A percentile compares a stretch with the other conserved stretches of the same genome.
phyloP scores from a whole-genome alignment of 192 early-diverging fungal genomes.

The Kappamyces sp. region DNA sequence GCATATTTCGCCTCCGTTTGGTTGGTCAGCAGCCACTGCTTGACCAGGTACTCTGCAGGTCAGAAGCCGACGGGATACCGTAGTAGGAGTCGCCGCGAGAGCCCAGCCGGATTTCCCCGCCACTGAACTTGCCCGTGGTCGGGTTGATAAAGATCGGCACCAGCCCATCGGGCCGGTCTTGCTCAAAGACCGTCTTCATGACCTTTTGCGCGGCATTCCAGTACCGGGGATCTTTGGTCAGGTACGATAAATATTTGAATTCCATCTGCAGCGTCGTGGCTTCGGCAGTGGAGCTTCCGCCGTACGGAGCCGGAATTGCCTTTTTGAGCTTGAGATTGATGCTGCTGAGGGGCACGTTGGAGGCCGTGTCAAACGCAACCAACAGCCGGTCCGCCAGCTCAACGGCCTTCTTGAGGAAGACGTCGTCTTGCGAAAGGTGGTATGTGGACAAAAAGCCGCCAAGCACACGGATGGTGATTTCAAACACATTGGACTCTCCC shows the following conservation, averaged over 20 bases:
- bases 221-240: conserved; percentile 72
- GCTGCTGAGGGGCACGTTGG: conserved; percentile 59
- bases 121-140: conserved; percentile 49
- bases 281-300: conserved; percentile 63
- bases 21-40: conserved; percentile 76
- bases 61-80: conserved; percentile 38
- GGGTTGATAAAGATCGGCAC: conserved; percentile 70
- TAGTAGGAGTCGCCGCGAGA: conserved; percentile 87
- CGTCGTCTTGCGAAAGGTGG: conserved; percentile 62
- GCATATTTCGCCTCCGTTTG: conserved; percentile 40
- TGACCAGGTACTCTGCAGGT: conserved; percentile 76
- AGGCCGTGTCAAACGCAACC: conserved; percentile 59
- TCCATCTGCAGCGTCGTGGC: conserved; percentile 81
- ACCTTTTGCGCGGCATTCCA: conserved; percentile 65
- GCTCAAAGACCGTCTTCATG: conserved; percentile 44
- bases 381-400: conserved; percentile 71
- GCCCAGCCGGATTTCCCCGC: conserved; percentile 64
- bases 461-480: conserved; percentile 80
- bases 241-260: conserved; percentile 71
- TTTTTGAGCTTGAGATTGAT: conserved; percentile 46
- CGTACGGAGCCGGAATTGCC: conserved; percentile 50
- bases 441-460: conserved; percentile 80
- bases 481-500: conserved; percentile 60
- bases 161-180: conserved; percentile 55
- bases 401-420: conserved; percentile 63